Percentiles rank a stretch among this genome's conserved stretches.
Evolutionary conservation across 495 filamentous ascomycete species (phyloP).

Genomic region (Penicillium lagena): DNA sequence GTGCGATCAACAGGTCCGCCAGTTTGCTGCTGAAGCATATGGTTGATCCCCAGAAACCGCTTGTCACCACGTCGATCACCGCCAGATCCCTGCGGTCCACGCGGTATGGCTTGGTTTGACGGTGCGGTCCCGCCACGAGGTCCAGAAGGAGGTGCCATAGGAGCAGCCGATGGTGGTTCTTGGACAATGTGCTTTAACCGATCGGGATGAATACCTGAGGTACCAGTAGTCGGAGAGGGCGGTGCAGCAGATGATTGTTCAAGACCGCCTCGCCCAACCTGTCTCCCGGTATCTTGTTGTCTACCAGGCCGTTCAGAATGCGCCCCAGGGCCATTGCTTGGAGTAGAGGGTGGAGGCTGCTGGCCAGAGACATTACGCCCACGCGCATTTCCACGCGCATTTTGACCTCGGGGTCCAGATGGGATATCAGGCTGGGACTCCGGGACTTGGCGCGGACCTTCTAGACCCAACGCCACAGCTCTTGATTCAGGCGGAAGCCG

Average conservation of each 20-base stretch:
- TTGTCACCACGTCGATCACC: slow-evolving; percentile 38
- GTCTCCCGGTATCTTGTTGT: slow-evolving; percentile 16
- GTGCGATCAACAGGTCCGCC: slow-evolving; percentile 25
- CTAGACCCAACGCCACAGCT: slow-evolving; percentile 36
- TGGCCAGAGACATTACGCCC: slow-evolving; percentile 23
- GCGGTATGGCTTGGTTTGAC: slow-evolving; percentile 14
- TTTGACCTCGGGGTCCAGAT: slow-evolving; percentile 58
- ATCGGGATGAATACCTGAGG: slow-evolving; percentile 44
- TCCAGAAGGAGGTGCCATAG: slow-evolving; percentile 31
- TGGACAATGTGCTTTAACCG: slow-evolving; percentile 28
- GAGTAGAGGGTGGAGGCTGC: slow-evolving; percentile 12
- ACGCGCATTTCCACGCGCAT: neutral
- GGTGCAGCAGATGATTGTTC: slow-evolving; percentile 19
- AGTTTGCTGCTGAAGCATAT: slow-evolving; percentile 41
- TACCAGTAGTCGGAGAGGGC: slow-evolving; percentile 17
- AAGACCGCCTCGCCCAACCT: slow-evolving; percentile 21
- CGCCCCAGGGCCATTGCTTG: slow-evolving; percentile 15
- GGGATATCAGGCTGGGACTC: slow-evolving; percentile 54
- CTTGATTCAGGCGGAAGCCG: slow-evolving; percentile 47
- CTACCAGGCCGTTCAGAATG: slow-evolving; percentile 31
- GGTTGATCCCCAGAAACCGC: slow-evolving; percentile 38
- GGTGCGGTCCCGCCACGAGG: slow-evolving; percentile 25
- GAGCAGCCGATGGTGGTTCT: slow-evolving; percentile 8
- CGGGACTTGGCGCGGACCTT: slow-evolving; percentile 16
- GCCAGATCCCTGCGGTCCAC: slow-evolving; percentile 23